These are phyloP conservation scores for Aspergillus incahuasiensis DNA, from an alignment of 495 filamentous ascomycete genomes.

Conservation along the genomic window DNA sequence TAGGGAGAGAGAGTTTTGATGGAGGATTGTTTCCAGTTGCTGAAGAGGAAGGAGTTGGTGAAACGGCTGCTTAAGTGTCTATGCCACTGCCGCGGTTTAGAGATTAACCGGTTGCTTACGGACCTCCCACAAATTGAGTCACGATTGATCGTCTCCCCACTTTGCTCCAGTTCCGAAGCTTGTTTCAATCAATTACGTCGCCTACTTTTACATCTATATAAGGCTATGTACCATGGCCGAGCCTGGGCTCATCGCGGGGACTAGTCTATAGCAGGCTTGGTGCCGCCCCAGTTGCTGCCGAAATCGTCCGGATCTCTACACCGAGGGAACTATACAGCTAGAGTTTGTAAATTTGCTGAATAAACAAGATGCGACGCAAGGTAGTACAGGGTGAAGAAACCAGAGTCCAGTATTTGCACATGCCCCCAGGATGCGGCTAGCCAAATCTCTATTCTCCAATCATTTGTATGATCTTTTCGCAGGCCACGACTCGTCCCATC, in stretches of 20 bases:
- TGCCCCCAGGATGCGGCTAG: not conserved
- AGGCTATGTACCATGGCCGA: not conserved
- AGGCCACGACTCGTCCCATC: constrained; percentile 22
- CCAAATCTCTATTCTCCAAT: not conserved
- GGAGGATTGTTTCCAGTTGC: not conserved
- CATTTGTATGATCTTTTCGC: constrained; percentile 22
- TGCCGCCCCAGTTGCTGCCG: not conserved
- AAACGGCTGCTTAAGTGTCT: not conserved
- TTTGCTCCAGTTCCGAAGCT: not conserved
- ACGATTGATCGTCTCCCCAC: constrained; percentile 1
- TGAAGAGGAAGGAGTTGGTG: not conserved
- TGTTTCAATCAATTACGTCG: not conserved
- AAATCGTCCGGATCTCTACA: constrained; percentile 2
- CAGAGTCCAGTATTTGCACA: not conserved
- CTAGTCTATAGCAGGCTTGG: not conserved
- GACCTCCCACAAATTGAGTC: not conserved
- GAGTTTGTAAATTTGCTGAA: not conserved
- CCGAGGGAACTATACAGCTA: not conserved
- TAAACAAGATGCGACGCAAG: not conserved
- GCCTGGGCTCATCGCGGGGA: not conserved
- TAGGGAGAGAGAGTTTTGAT: not conserved
- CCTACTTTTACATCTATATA: not conserved
- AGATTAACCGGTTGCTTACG: constrained; percentile 3
- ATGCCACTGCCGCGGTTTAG: not conserved
- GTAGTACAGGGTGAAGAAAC: not conserved